Conservation (phyloP, 208 protist species). For the Acanthamoeba lenticulata region DNA sequence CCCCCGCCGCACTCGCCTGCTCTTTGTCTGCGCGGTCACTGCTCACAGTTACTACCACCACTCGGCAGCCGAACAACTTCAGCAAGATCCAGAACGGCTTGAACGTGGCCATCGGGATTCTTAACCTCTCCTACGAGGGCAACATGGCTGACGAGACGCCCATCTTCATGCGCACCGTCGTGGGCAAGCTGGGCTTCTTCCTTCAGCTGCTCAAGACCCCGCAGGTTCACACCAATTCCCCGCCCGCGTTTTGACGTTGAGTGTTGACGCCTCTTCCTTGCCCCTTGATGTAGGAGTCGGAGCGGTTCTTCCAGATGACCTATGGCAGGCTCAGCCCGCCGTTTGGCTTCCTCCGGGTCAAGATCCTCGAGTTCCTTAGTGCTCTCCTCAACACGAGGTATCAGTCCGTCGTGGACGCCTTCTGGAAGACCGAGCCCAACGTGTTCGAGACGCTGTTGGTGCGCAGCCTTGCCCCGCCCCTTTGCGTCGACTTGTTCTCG, state of each 20-base stretch:
- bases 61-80: slow-evolving; percentile 9
- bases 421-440: slow-evolving; percentile 59
- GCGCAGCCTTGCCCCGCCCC: not conserved
- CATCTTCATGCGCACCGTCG: slow-evolving; percentile 45
- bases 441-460: slow-evolving; percentile 40
- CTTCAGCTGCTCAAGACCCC: slow-evolving; percentile 23
- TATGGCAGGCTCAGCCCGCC: slow-evolving; percentile 15
- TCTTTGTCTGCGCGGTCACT: not conserved
- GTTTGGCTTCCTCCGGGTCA: slow-evolving; percentile 37
- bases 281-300: not conserved
- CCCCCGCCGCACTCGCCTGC: not conserved
- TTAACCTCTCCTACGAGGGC: slow-evolving; percentile 33
- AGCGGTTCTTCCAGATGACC: slow-evolving; percentile 8
- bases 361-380: slow-evolving; percentile 52
- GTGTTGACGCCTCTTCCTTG: no score
- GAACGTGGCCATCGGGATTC: slow-evolving; percentile 54
- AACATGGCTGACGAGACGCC: slow-evolving; percentile 59
- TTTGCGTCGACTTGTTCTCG: no score
- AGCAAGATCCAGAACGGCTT: slow-evolving; percentile 48
- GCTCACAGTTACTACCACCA: not conserved
- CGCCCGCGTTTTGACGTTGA: no score
- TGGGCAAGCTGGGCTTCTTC: slow-evolving; percentile 23
- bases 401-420: slow-evolving; percentile 23
- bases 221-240: not conserved
- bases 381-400: slow-evolving; percentile 45